Percentiles rank a stretch among this genome's conserved stretches.
These are phyloP conservation scores for Paracamarosporium sp. DNA, from an alignment of 2,329 filamentous ascomycete species.

Conservation along the genomic window DNA sequence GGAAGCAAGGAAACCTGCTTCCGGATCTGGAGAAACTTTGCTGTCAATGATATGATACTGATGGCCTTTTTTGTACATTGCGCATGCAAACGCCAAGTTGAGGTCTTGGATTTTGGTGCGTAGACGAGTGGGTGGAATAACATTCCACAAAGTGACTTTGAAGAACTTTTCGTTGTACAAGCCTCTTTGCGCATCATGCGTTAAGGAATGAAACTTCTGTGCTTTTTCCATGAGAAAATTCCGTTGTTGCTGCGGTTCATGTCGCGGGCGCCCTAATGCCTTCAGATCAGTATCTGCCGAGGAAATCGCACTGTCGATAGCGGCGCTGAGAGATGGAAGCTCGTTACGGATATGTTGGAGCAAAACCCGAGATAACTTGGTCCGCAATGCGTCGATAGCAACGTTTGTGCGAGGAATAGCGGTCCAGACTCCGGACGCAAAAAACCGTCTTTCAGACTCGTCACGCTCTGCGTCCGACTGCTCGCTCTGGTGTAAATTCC, in stretches of 20 bases:
- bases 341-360: conserved; percentile 40
- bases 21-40: background rate
- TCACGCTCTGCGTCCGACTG: conserved; percentile 29
- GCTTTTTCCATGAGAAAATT: conserved; percentile 29
- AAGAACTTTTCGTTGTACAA: conserved; percentile 34
- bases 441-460: conserved; percentile 31
- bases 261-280: conserved; percentile 23
- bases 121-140: conserved; percentile 35
- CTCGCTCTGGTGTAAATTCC: conserved; percentile 26
- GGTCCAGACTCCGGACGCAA: conserved; percentile 24
- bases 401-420: conserved; percentile 26
- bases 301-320: conserved; percentile 23
- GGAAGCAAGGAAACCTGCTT: conserved; percentile 1
- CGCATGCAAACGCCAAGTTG: conserved; percentile 30
- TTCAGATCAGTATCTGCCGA: conserved; percentile 21
- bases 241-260: conserved; percentile 27
- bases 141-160: conserved; percentile 9
- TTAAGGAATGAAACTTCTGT: conserved; percentile 26
- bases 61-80: conserved; percentile 36
- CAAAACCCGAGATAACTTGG: conserved; percentile 36
- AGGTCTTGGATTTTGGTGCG: conserved; percentile 35
- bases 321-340: conserved; percentile 26
- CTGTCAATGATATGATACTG: conserved; percentile 24
- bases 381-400: conserved; percentile 37
- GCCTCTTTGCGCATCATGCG: conserved; percentile 27